Evolutionary conservation across 495 filamentous ascomycete species (phyloP), one percentile per base, ranked within the genome.

Genomic region (Pyrenula massariospora): DNA sequence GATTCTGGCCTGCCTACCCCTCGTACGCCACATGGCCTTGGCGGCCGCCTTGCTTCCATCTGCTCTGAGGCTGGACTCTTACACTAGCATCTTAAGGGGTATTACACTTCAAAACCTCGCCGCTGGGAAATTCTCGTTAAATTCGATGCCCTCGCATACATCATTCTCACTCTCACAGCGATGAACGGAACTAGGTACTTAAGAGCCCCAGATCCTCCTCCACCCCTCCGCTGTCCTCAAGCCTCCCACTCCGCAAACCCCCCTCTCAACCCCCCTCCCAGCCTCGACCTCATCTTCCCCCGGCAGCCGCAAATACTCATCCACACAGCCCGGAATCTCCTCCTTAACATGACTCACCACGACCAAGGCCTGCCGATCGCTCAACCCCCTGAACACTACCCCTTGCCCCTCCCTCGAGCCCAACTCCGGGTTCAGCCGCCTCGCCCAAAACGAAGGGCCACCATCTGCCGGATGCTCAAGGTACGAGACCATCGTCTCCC

Each of bases 261-360:
- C 50, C 50, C n/a, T 8, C 50, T 52, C 50, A 8, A 52, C 20
- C 10, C 50, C 50, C 50, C 50, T 52, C 8, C 50, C 22, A 20
- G n/a, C 19, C 50, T 52, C 50, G 10, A 52, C 8, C 50, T 52
- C 50, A 8, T 52, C 50, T 19, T 52, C 50, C 22, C 50, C 50
- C 22, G 89, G 89, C 19, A 95, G 72, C 55, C 86, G 87, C 50
- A 97, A 79, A 81, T 84, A 97, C 67, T 87, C 77, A 23, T 87
- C 70, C 19, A 96, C 79, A 51, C 80, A 82, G 31, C 83, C 80
- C 0, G 92, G 92, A 11, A 96, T 88, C 67, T 97, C 92, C 60
- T 95, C 89, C 53, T 81, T 79, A n/a, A 88, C 77, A 70, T 97
- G 92, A 61, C 88, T 92, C 54, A 96, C 89, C 48, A 88, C 83